Percentiles rank a stretch among this genome's conserved stretches.
phyloP scores from a whole-genome alignment of 352 stramenopile species.

The Detonula confervacea region DNA sequence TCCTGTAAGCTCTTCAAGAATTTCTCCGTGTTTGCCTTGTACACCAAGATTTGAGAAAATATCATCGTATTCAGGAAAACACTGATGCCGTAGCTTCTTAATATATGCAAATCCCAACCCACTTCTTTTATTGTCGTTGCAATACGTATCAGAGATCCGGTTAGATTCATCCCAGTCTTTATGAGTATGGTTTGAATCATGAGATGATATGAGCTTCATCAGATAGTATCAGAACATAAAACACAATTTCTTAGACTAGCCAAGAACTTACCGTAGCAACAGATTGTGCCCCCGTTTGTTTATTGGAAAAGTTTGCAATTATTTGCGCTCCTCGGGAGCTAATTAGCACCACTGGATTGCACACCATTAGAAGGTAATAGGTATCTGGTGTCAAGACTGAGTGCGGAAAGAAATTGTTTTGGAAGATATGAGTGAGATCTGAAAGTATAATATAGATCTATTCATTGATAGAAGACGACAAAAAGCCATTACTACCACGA shows the following conservation, averaged over 20 bases:
- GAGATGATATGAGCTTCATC: neutral
- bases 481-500: no score
- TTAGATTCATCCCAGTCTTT: slow-evolving; percentile 57
- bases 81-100: slow-evolving; percentile 59
- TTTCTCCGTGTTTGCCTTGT: slow-evolving; percentile 29
- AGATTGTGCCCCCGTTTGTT: slow-evolving; percentile 77
- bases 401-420: no score
- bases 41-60: slow-evolving; percentile 72
- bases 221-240: neutral
- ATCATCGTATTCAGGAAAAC: slow-evolving; percentile 64
- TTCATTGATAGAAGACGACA: no score
- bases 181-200: neutral
- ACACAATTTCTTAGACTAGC: neutral
- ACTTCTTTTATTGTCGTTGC: slow-evolving; percentile 79
- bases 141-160: slow-evolving; percentile 67
- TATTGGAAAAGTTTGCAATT: slow-evolving; percentile 56
- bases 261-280: slow-evolving; percentile 51
- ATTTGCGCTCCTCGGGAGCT: slow-evolving; percentile 72
- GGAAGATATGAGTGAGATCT: neutral
- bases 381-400: slow-evolving; percentile 56
- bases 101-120: slow-evolving; percentile 69
- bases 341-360: slow-evolving; percentile 64
- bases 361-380: slow-evolving; percentile 67
- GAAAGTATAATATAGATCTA: no score
- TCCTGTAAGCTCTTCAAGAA: neutral